Conservation (phyloP, 2,329 filamentous ascomycete species). For the Pezicula carpinea region DNA sequence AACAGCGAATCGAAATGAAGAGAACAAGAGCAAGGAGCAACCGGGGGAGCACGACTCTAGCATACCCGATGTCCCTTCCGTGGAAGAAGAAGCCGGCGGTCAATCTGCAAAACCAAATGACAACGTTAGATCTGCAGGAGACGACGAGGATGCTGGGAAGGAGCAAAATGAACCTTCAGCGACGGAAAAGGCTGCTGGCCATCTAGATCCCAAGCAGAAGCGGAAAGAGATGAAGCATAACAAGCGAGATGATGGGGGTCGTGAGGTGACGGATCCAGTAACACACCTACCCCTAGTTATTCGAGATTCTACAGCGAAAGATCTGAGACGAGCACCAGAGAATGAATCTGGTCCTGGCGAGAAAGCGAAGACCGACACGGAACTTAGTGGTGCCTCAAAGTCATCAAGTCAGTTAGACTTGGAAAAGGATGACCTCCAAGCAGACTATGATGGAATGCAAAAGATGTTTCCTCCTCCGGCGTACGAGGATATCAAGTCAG, state of each 20-base stretch:
- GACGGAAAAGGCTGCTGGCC: conserved; percentile 17
- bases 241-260: conserved; percentile 19
- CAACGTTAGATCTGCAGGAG: not conserved
- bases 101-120: not conserved
- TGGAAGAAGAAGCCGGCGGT: conserved; percentile 3
- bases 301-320: conserved; percentile 48
- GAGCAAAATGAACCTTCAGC: conserved; percentile 10
- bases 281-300: conserved; percentile 53
- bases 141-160: not conserved
- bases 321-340: conserved; percentile 38
- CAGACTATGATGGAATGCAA: conserved; percentile 40
- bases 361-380: conserved; percentile 28
- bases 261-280: conserved; percentile 54
- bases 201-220: conserved; percentile 19
- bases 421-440: conserved; percentile 37
- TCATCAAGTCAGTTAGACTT: conserved; percentile 34
- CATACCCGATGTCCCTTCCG: conserved; percentile 9
- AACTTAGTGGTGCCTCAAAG: conserved; percentile 39
- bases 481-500: conserved; percentile 38
- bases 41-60: conserved; percentile 12
- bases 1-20: conserved; percentile 17
- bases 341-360: conserved; percentile 14
- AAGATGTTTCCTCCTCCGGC: conserved; percentile 49
- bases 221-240: conserved; percentile 22
- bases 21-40: conserved; percentile 5